A percentile compares a stretch with the other conserved stretches of the same genome.
These are phyloP conservation scores for Termitomyces eurrhizus DNA, from an alignment of 768 basidiomycete species.

Conservation along the genomic window DNA sequence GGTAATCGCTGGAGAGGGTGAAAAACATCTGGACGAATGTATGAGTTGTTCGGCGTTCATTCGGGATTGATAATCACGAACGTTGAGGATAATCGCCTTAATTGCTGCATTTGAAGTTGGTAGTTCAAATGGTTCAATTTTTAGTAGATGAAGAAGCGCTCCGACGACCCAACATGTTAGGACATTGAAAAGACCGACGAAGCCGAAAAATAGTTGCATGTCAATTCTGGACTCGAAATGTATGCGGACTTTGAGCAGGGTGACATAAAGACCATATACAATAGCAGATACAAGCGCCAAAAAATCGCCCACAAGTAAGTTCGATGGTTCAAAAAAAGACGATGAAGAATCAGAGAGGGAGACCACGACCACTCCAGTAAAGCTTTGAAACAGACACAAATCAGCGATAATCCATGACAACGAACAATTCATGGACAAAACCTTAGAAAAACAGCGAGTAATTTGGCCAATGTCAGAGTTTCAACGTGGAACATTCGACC, in stretches of 20 bases:
- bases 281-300: conserved; percentile 77
- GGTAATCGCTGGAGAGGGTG: conserved; percentile 78
- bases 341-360: conserved; percentile 72
- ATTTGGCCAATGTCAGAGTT: conserved; percentile 64
- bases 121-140: conserved; percentile 60
- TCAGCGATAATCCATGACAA: background rate
- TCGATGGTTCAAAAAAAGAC: background rate
- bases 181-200: conserved; percentile 79
- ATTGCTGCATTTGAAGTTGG: conserved; percentile 40
- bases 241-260: conserved; percentile 77
- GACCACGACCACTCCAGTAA: conserved; percentile 83
- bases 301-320: conserved; percentile 67
- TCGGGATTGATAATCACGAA: conserved; percentile 18
- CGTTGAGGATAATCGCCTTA: conserved; percentile 35
- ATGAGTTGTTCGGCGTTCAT: background rate
- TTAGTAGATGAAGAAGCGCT: conserved; percentile 61
- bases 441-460: conserved; percentile 78
- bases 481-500: conserved; percentile 85
- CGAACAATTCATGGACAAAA: conserved; percentile 23
- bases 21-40: conserved; percentile 64
- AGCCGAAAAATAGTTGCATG: conserved; percentile 89
- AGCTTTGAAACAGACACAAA: conserved; percentile 37
- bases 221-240: conserved; percentile 70
- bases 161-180: conserved; percentile 65
- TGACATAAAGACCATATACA: conserved; percentile 78